Evolutionary conservation across 306 rosid species (phyloP).

Genomic region (Lotus japonicus): DNA sequence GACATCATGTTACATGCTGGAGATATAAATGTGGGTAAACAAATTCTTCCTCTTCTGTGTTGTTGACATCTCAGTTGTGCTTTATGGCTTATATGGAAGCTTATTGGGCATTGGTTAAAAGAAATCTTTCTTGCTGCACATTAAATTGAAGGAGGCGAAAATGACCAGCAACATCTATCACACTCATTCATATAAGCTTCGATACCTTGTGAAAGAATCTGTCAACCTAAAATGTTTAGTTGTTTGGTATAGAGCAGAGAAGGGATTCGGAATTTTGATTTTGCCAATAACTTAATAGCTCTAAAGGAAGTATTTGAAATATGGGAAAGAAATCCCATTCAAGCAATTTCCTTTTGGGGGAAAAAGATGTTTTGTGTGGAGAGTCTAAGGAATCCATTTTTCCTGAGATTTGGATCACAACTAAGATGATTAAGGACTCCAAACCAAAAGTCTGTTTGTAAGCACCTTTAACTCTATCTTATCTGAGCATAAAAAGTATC

Average conservation of each 20-base stretch:
- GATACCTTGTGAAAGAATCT: neutral
- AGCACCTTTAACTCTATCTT: neutral
- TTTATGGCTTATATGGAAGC: neutral
- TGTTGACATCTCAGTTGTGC: neutral
- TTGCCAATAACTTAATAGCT: neutral
- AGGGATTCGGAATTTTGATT: neutral
- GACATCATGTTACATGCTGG: conserved; percentile 62
- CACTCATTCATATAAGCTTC: neutral
- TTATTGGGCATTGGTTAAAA: neutral
- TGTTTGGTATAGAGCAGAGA: neutral
- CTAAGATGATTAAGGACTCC: neutral
- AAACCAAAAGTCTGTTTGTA: neutral
- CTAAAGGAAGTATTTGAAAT: neutral
- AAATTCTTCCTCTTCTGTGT: conserved; percentile 9
- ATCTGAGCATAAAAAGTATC: neutral
- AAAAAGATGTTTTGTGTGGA: neutral
- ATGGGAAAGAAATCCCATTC: neutral
- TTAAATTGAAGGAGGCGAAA: neutral
- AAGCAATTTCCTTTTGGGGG: neutral
- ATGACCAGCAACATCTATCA: neutral
- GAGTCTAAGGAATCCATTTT: neutral
- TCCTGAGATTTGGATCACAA: neutral
- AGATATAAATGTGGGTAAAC: conserved; percentile 44
- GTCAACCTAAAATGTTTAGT: neutral
- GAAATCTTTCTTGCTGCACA: neutral